Evolutionary conservation across 129 eudicot genomes (phyloP).

Genomic region (Artemisia tridentata): DNA sequence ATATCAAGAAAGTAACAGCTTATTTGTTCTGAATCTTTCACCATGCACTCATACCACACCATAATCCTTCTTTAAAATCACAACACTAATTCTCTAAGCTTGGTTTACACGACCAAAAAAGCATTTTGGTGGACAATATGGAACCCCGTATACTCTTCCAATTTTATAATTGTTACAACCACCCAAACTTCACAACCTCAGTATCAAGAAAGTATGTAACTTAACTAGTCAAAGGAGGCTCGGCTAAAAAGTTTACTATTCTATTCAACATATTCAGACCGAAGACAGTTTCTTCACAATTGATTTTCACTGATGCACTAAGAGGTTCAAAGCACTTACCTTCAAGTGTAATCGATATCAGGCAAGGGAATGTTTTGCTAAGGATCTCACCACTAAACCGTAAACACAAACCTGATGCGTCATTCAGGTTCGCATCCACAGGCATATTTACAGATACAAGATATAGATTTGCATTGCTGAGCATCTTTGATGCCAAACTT

Average conservation of each 20-base stretch:
- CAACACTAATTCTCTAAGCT: slow-evolving; percentile 5
- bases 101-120: slow-evolving; percentile 5
- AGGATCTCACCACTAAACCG: slow-evolving; percentile 78
- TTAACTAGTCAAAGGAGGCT: slow-evolving; percentile 34
- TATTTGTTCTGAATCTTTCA: slow-evolving; percentile 1
- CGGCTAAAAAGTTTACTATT: slow-evolving; percentile 74
- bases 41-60: too few relatives aligned
- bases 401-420: slow-evolving; percentile 75
- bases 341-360: slow-evolving; percentile 68
- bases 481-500: slow-evolving; percentile 74
- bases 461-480: slow-evolving; percentile 71
- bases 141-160: too few relatives aligned
- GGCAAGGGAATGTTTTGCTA: slow-evolving; percentile 72
- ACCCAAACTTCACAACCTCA: not conserved
- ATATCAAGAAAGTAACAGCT: not conserved
- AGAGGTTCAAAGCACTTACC: slow-evolving; percentile 85
- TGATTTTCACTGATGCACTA: slow-evolving; percentile 66
- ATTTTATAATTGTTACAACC: not conserved
- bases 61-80: not conserved
- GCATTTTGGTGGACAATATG: slow-evolving; percentile 5
- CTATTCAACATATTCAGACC: slow-evolving; percentile 88
- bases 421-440: slow-evolving; percentile 68
- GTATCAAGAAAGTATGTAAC: slow-evolving; percentile 1
- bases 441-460: slow-evolving; percentile 87
- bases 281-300: slow-evolving; percentile 97